These are phyloP conservation scores for Xylariaceae sp. DNA, from an alignment of 2,329 filamentous ascomycete genomes.

Conservation along the genomic window DNA sequence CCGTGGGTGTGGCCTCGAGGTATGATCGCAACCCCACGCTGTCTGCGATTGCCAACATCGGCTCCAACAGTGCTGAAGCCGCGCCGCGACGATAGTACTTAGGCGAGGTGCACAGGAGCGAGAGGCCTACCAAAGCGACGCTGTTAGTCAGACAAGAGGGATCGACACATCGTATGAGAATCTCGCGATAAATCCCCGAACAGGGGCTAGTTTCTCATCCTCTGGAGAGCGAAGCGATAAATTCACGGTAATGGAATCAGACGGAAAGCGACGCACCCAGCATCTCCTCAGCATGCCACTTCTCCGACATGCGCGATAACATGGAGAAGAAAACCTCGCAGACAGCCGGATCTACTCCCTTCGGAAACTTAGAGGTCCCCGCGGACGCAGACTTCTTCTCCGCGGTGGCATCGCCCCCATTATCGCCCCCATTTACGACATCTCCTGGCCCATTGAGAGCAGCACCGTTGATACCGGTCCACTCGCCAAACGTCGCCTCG, in stretches of 20 bases:
- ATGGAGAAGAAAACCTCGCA: constrained; percentile 30
- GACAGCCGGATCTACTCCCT: constrained; percentile 30
- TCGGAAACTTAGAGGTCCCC: constrained; percentile 21
- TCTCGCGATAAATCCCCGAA: not conserved
- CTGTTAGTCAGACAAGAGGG: not conserved
- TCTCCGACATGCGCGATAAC: constrained; percentile 26
- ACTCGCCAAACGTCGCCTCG: constrained; percentile 24
- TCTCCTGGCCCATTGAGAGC: constrained; percentile 16
- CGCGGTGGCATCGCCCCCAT: not conserved
- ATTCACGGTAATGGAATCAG: not conserved
- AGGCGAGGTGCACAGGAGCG: constrained; percentile 34
- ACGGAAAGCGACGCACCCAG: constrained; percentile 29
- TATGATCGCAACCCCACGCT: constrained; percentile 31
- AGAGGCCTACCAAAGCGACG: constrained; percentile 28
- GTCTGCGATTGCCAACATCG: constrained; percentile 36
- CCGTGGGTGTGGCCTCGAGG: constrained; percentile 36
- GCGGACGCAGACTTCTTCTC: constrained; percentile 12
- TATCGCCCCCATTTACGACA: not conserved
- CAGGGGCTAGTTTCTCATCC: not conserved
- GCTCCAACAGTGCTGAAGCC: constrained; percentile 32
- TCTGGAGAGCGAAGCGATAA: not conserved
- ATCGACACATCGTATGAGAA: not conserved
- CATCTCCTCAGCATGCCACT: constrained; percentile 31
- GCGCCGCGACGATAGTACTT: constrained; percentile 35
- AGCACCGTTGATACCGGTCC: constrained; percentile 13